phyloP scores from a whole-genome alignment of 768 basidiomycete species.

The Sarcodon sp. region DNA sequence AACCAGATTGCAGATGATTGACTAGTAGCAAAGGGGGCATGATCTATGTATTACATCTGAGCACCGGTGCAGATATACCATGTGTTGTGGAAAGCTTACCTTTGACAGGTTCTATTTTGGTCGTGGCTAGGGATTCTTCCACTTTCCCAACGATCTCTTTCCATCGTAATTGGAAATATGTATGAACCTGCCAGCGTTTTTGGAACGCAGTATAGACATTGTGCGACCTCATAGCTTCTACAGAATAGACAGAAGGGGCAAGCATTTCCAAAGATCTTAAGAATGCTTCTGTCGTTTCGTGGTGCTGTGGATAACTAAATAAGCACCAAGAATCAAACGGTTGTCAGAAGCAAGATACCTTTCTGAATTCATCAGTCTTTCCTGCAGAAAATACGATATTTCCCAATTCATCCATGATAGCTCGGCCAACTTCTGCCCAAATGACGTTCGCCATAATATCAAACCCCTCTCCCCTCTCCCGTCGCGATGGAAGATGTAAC shows the following conservation, averaged over 20 bases:
- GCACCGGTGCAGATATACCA: neutral
- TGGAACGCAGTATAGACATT: constrained; percentile 62
- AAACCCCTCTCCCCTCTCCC: constrained; percentile 34
- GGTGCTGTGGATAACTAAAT: constrained; percentile 39
- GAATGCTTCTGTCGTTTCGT: constrained; percentile 75
- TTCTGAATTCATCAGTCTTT: constrained; percentile 79
- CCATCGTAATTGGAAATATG: constrained; percentile 96
- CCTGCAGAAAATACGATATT: constrained; percentile 81
- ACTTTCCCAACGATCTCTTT: constrained; percentile 78
- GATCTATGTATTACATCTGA: constrained; percentile 4
- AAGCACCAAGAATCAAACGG: neutral
- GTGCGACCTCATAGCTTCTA: constrained; percentile 62
- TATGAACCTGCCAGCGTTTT: constrained; percentile 87
- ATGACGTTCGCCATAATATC: constrained; percentile 81
- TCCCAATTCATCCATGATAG: constrained; percentile 81
- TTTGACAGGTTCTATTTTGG: constrained; percentile 28
- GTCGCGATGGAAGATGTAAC: neutral
- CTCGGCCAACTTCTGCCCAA: constrained; percentile 73
- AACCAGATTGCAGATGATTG: constrained; percentile 62
- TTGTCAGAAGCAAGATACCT: constrained; percentile 32
- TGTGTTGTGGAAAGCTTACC: constrained; percentile 19
- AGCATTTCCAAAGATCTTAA: constrained; percentile 71
- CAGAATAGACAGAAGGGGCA: constrained; percentile 60
- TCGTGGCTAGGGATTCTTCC: constrained; percentile 48
- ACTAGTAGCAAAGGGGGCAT: constrained; percentile 33